A percentile compares a stretch with the other conserved stretches of the same genome.
These are phyloP conservation scores for Arxiozyma slooffiae DNA, from an alignment of 1,139 yeast species.

Conservation along the genomic window DNA sequence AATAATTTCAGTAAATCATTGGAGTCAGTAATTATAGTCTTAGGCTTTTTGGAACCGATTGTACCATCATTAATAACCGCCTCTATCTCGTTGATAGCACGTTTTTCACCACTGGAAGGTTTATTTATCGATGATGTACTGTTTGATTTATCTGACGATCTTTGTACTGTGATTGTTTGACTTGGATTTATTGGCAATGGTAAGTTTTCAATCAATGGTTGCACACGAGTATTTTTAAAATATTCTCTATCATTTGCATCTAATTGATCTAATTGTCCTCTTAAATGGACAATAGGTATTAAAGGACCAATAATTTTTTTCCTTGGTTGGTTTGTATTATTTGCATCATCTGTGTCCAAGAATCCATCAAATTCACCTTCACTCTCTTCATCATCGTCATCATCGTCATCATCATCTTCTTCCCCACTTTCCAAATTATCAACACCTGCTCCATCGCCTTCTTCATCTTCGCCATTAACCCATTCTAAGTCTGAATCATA, in stretches of 20 bases:
- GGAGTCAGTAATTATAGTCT: constrained; percentile 38
- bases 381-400: constrained; percentile 38
- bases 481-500: constrained; percentile 77
- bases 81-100: not conserved
- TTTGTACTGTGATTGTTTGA: constrained; percentile 9
- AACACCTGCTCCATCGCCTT: constrained; percentile 53
- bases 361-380: constrained; percentile 58
- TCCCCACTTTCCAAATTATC: constrained; percentile 54
- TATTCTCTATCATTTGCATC: constrained; percentile 26
- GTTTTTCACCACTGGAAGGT: not conserved
- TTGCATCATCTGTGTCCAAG: constrained; percentile 44
- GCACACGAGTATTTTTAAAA: constrained; percentile 22
- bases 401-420: constrained; percentile 52
- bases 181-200: constrained; percentile 56
- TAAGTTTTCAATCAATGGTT: constrained; percentile 29
- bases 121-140: constrained; percentile 3
- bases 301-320: constrained; percentile 48
- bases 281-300: constrained; percentile 41
- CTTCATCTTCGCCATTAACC: constrained; percentile 54
- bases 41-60: constrained; percentile 34
- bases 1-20: constrained; percentile 39
- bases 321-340: constrained; percentile 22
- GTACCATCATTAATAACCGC: not conserved
- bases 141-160: not conserved
- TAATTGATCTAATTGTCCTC: constrained; percentile 13